Conservation (phyloP, 148 eudicot genomes). For the Polygonum aviculare region DNA sequence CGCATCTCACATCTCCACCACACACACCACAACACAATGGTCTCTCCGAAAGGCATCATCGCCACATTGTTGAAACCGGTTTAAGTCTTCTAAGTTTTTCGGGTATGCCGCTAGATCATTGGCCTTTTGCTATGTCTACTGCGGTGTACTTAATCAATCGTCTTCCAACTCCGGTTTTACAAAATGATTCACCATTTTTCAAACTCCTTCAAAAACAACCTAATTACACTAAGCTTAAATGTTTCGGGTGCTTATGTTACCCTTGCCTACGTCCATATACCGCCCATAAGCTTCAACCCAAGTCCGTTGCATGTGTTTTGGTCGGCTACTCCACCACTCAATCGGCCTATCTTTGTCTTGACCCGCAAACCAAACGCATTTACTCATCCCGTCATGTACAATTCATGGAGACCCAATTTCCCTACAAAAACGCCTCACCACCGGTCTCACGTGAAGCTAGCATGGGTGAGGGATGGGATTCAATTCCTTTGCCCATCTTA, state of each 20-base stretch:
- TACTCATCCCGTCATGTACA: background rate
- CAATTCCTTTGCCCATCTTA: background rate
- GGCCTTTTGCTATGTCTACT: background rate
- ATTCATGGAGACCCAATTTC: background rate
- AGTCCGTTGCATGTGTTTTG: background rate
- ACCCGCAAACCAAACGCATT: background rate
- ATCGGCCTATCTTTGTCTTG: background rate
- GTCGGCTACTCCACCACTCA: background rate
- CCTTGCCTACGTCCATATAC: background rate
- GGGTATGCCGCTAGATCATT: background rate
- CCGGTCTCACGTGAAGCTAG: background rate
- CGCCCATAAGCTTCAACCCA: background rate
- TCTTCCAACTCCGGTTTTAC: background rate
- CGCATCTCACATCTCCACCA: background rate
- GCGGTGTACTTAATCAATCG: background rate
- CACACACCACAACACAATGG: background rate
- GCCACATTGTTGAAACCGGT: background rate
- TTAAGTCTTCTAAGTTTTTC: background rate
- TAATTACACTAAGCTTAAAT: background rate
- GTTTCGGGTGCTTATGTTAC: slow-evolving; percentile 1
- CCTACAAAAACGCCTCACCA: background rate
- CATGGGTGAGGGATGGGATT: too few species aligned
- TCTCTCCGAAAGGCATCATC: background rate
- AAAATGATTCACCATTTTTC: background rate
- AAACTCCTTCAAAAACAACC: background rate